Evolutionary conservation across 148 eudicot genomes (phyloP), one percentile per base, ranked within the genome.

Genomic region (Pharnaceum exiguum): DNA sequence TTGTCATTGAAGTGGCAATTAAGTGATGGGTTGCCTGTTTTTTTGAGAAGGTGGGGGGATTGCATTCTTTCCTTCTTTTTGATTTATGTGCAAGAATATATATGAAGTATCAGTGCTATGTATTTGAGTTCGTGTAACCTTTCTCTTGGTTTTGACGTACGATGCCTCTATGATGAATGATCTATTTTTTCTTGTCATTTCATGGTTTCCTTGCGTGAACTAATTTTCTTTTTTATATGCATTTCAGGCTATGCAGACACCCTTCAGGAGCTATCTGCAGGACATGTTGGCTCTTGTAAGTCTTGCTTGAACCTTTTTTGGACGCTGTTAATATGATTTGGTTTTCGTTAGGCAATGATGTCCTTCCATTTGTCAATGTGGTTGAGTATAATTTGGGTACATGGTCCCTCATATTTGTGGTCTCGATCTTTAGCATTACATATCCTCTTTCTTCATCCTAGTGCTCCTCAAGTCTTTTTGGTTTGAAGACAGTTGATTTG

Each of bases 261-360:
- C 97, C 58, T 91, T 87, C 60, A 82, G 96, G 82, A 76, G 82
- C 76, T 91, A 91, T 71, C 79, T 91, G 46, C 82, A 78, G 52
- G 97, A 85, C 3, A 91, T 91, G 97, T 42, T 91, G 67, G 82
- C 84, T 51, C 79, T 80, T 57, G 97, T 91, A 77, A 81, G 86
- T 79, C 21, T 51, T 60, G 4, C 63, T 17, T 29, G 8, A n/a
- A 21, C 26, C 13, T 0, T 5, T 62, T 48, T 26, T 37, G 16
- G 5, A 23, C 15, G 8, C 2, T 21, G 21, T 33, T 51, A 36
- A 53, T 30, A 23, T 35, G 57, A 35, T 13, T 54, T 29, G 28
- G 1, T 11, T 30, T 18, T 60, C 5, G 5, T 6, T 4, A 24
- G 7, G 4, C 5, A 30, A 2, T 7, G 17, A 46, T 45, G 13